These are phyloP conservation scores for Hirschfeldia incana DNA, from an alignment of 345 rosid genomes.

Conservation along the genomic window DNA sequence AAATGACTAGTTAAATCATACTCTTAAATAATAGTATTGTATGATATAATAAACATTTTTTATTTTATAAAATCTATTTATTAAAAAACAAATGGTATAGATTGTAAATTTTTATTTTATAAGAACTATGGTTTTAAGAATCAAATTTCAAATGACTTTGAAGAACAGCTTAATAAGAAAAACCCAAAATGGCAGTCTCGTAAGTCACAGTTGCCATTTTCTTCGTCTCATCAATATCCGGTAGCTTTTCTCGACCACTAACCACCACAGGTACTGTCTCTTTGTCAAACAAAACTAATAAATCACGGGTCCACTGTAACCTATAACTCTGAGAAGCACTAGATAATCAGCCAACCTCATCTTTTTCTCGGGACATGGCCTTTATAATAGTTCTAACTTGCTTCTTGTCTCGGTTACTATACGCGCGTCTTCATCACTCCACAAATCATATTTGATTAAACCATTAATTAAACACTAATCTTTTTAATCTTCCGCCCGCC, in stretches of 20 bases:
- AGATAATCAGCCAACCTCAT: neutral
- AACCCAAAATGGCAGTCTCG: neutral
- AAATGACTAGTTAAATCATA: no score
- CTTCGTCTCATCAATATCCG: neutral
- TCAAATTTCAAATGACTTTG: neutral
- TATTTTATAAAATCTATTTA: no score
- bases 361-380: neutral
- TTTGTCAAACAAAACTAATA: slow-evolving; percentile 17
- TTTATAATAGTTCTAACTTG: slow-evolving; percentile 7
- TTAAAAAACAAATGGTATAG: neutral
- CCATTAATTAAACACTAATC: slow-evolving; percentile 1
- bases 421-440: no score
- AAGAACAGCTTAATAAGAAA: neutral
- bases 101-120: neutral
- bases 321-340: slow-evolving; percentile 5
- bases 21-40: no score
- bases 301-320: slow-evolving; percentile 29
- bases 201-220: neutral
- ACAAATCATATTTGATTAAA: neutral
- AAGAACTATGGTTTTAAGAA: neutral
- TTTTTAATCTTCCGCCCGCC: slow-evolving; percentile 9
- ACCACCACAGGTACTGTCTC: slow-evolving; percentile 24
- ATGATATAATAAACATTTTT: no score
- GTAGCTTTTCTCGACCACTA: slow-evolving; percentile 18
- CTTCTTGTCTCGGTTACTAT: no score